These are phyloP conservation scores for Sordariomycetes sp. DNA, from an alignment of 2,329 filamentous ascomycete species.

Conservation along the genomic window DNA sequence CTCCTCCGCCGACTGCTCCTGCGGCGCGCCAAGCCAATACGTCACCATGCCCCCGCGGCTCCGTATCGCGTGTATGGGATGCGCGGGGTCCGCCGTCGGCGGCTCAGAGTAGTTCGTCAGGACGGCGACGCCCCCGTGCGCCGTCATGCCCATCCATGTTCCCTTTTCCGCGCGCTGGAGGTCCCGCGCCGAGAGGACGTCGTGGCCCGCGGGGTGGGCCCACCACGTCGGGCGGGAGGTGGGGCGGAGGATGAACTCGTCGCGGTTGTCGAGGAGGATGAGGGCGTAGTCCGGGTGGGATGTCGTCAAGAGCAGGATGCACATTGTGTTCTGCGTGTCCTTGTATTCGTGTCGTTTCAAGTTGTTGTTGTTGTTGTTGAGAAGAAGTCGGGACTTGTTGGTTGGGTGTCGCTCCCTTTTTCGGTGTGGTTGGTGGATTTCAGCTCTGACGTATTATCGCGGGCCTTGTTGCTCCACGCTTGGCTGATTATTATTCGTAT, in stretches of 20 bases:
- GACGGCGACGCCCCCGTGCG: slow-evolving; percentile 45
- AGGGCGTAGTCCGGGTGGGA: slow-evolving; percentile 63
- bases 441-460: background rate
- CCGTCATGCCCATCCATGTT: slow-evolving; percentile 53
- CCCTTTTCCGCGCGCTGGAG: slow-evolving; percentile 48
- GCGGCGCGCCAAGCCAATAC: slow-evolving; percentile 40
- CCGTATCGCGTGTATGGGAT: slow-evolving; percentile 38
- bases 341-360: background rate
- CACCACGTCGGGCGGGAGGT: slow-evolving; percentile 54
- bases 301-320: slow-evolving; percentile 64
- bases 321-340: slow-evolving; percentile 38
- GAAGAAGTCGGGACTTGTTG: background rate
- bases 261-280: slow-evolving; percentile 66
- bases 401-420: background rate
- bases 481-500: background rate
- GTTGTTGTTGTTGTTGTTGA: background rate
- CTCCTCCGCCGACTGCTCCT: slow-evolving; percentile 30
- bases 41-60: slow-evolving; percentile 53
- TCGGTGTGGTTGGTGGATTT: background rate
- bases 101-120: slow-evolving; percentile 55
- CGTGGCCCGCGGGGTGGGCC: slow-evolving; percentile 28
- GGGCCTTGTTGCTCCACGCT: background rate
- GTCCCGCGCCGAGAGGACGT: slow-evolving; percentile 46
- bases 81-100: slow-evolving; percentile 29
- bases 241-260: slow-evolving; percentile 55